A percentile compares a stretch with the other conserved stretches of the same genome.
Conservation (phyloP, 495 filamentous ascomycete genomes). For the Massariosphaeria phaeospora region DNA sequence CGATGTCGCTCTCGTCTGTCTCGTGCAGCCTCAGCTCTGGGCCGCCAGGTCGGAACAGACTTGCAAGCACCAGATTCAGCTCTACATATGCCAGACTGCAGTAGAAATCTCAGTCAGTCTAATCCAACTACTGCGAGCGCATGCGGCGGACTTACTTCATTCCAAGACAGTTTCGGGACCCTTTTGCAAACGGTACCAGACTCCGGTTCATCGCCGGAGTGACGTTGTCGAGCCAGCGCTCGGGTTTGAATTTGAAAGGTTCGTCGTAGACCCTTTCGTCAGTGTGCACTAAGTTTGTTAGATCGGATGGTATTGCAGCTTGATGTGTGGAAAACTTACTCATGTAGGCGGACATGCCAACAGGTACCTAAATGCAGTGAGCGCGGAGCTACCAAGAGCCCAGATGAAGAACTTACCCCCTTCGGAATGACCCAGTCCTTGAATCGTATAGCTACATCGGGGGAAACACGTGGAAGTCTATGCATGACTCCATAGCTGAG, state of each 20-base stretch:
- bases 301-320: too few species aligned
- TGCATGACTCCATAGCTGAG: slow-evolving; percentile 44
- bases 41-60: slow-evolving; percentile 34
- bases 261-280: slow-evolving; percentile 12
- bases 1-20: slow-evolving; percentile 41
- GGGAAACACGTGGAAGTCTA: slow-evolving; percentile 46
- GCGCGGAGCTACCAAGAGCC: not conserved
- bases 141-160: slow-evolving; percentile 12
- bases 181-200: slow-evolving; percentile 46
- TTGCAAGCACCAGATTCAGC: slow-evolving; percentile 38
- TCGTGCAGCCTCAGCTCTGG: slow-evolving; percentile 40
- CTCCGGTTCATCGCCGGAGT: slow-evolving; percentile 33
- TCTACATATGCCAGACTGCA: slow-evolving; percentile 36
- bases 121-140: not conserved
- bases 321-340: too few species aligned
- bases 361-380: slow-evolving; percentile 2
- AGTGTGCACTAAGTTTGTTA: slow-evolving; percentile 16
- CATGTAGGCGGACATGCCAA: slow-evolving; percentile 27
- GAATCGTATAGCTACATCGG: slow-evolving; percentile 42
- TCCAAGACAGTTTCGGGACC: slow-evolving; percentile 47
- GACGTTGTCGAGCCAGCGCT: slow-evolving; percentile 23
- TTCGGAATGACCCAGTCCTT: slow-evolving; percentile 4
- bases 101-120: not conserved
- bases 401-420: slow-evolving; percentile 5
- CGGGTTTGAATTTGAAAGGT: slow-evolving; percentile 24